A percentile compares a stretch with the other conserved stretches of the same genome.
Evolutionary conservation across 108 stramenopile genomes (phyloP).

Genomic region (Stephanodiscus minutulus): DNA sequence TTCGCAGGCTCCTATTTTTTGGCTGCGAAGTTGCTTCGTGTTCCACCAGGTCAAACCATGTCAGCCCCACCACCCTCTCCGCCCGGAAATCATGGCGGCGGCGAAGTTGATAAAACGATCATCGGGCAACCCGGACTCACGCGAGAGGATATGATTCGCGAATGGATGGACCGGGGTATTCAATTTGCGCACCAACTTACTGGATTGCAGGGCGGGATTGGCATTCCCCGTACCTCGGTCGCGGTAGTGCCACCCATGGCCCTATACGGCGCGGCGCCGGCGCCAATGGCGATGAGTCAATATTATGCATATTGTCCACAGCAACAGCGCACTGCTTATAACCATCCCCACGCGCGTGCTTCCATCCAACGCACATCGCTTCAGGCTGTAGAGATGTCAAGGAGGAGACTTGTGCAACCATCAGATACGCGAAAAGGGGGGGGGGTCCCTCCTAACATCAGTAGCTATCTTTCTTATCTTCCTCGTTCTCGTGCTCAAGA

Average conservation of each 20-base stretch:
- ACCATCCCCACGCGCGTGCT: neutral
- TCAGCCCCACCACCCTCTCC: neutral
- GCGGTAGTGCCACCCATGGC: too few species aligned
- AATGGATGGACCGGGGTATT: neutral
- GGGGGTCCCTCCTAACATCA: neutral
- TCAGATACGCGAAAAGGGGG: neutral
- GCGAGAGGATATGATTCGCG: conserved; percentile 2
- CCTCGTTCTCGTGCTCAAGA: neutral
- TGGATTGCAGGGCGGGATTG: neutral
- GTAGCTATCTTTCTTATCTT: neutral
- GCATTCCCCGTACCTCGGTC: neutral
- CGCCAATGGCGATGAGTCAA: neutral
- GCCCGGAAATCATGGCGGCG: neutral
- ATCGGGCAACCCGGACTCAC: neutral
- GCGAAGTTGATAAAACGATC: neutral
- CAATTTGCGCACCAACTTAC: neutral
- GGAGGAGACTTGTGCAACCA: neutral
- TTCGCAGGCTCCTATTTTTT: too few species aligned
- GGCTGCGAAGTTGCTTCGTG: too few species aligned
- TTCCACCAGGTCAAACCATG: neutral
- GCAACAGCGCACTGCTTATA: neutral
- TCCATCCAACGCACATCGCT: neutral
- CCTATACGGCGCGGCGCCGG: neutral
- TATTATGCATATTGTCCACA: neutral
- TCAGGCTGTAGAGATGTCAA: neutral